Evolutionary conservation across 2,329 filamentous ascomycete species (phyloP), one percentile per base, ranked within the genome.

Genomic region (Ophiocordyceps camponoti-rufipedis): DNA sequence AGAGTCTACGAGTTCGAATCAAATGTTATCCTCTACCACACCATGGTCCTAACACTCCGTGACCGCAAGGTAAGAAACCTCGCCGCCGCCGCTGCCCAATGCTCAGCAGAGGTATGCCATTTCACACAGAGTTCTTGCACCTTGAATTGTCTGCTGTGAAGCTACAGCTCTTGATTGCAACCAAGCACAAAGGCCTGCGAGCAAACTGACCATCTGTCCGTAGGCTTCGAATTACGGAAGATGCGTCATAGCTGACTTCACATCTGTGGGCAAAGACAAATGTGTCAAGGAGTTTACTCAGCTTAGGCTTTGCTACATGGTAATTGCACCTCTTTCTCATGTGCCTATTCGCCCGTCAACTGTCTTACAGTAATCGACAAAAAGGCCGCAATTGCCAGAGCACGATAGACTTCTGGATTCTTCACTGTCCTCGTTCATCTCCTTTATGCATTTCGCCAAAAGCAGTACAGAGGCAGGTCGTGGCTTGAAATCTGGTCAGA

Each of bases 221-320:
- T 42, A 96, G 89, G 82, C 85, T 45, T 72, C 85, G 3, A 69
- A 75, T 12, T 98, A 96, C 57, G 91, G 89, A 52, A 88, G 87
- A 69, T 98, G 91, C 60, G 80, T 98, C 51, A 74, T 89, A 44
- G 76, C 78, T 38, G 89, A 96, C 58, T 96, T 94, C 64, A 89
- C 89, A 58, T 77, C 86, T 4, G 77, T 94, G 3, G 75, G 87
- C 54, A 94, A 94, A 58, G 85, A 95, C 58, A 91, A 91, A 69
- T 98, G 91, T 57, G 71, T 72, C 5, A 78, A 77, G 47, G 87
- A 95, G 57, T 96, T 98, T 54, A 68, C 91, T 62, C 78, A 68
- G 52, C 62, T 96, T 43, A 94, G 94, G 60, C 72, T 94, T 52
- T 96, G 89, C 58, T 94, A 86, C 58, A 56, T 93, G 56, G 88